Evolutionary conservation across 2,329 filamentous ascomycete species (phyloP).

Genomic region (Monilinia fructicola): DNA sequence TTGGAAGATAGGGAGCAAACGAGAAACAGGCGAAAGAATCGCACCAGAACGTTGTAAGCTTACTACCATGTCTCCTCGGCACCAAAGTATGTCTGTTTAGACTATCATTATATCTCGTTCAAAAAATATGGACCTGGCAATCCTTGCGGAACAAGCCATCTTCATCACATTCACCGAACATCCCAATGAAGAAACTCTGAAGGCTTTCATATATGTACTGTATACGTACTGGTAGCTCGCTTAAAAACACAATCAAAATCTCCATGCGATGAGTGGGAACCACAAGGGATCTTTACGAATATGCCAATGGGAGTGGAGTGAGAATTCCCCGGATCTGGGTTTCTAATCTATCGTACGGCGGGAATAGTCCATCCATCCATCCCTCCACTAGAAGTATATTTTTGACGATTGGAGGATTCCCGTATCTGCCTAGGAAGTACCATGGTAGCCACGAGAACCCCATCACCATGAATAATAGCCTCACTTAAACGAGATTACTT

Average conservation of each 20-base stretch:
- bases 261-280: neutral
- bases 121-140: neutral
- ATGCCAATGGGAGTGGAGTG: neutral
- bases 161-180: slow-evolving; percentile 1
- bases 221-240: neutral
- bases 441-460: neutral
- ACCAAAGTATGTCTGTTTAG: neutral
- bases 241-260: neutral
- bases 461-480: slow-evolving; percentile 1
- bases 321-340: slow-evolving; percentile 16
- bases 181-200: neutral
- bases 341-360: neutral
- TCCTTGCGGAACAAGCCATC: neutral
- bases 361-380: neutral
- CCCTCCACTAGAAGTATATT: neutral
- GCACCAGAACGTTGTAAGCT: slow-evolving; percentile 21
- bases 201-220: slow-evolving; percentile 4
- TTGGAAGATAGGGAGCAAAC: neutral
- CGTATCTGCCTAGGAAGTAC: neutral
- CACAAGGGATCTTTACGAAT: neutral
- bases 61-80: slow-evolving; percentile 18
- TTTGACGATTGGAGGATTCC: neutral
- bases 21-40: neutral
- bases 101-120: neutral
- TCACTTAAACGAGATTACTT: neutral